Evolutionary conservation across 192 early-diverging fungal genomes (phyloP), one percentile per base, ranked within the genome.

Genomic region (Phlyctochytrium planicorne): DNA sequence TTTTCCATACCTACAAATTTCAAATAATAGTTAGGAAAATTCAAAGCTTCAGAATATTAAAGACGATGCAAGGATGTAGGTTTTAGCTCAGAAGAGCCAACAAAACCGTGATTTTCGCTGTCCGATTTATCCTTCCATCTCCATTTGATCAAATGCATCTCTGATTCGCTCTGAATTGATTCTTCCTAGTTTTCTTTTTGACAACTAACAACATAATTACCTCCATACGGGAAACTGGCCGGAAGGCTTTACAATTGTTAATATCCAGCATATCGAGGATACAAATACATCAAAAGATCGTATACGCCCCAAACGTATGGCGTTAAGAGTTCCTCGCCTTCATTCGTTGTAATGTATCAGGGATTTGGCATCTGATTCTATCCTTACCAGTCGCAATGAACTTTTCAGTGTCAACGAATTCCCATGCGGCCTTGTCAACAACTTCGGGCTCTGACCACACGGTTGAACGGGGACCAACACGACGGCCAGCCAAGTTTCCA

Each of bases 1-100:
- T 99, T 99, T 84, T 98, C 92, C 91, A 96, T 96, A 59, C 93
- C n/a, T 91, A 52, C 90, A 90, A n/a, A n/a, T n/a, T n/a, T n/a
- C n/a, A n/a, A n/a, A n/a, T n/a, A n/a, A n/a, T n/a, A n/a, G n/a
- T n/a, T n/a, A n/a, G n/a, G n/a, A n/a, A n/a, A n/a, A n/a, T n/a
- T n/a, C n/a, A n/a, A n/a, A n/a, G n/a, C n/a, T n/a, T n/a, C n/a
- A n/a, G n/a, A n/a, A n/a, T n/a, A n/a, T n/a, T n/a, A n/a, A n/a
- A n/a, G n/a, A n/a, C n/a, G n/a, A n/a, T n/a, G n/a, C n/a, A n/a
- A n/a, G n/a, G n/a, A n/a, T n/a, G n/a, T n/a, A n/a, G n/a, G n/a
- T n/a, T n/a, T n/a, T n/a, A n/a, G n/a, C n/a, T n/a, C n/a, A n/a
- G n/a, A n/a, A n/a, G n/a, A n/a, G n/a, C n/a, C n/a, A n/a, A n/a